phyloP scores from a whole-genome alignment of 768 basidiomycete genomes.

The Lactifluus echinatus region DNA sequence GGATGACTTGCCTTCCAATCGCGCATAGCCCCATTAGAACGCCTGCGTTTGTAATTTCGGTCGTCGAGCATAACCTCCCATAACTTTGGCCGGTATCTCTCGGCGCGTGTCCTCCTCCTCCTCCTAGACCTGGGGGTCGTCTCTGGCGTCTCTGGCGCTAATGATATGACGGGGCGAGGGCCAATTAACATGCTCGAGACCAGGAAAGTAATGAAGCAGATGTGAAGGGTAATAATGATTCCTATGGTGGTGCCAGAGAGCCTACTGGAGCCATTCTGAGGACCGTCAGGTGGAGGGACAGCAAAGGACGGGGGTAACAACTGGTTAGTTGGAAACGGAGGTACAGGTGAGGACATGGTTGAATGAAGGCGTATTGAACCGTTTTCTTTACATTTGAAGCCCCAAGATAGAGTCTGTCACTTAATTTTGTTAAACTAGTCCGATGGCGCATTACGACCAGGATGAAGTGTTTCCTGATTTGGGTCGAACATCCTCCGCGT shows the following conservation, averaged over 20 bases:
- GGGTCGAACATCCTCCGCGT: no score
- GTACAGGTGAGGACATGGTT: background rate
- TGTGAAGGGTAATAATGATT: background rate
- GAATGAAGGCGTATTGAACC: background rate
- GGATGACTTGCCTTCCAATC: conserved; percentile 9
- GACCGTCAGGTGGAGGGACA: no score
- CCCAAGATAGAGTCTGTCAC: background rate
- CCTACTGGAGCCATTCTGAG: background rate
- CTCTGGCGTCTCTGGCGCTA: background rate
- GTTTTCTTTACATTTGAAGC: no score
- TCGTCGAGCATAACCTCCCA: conserved; percentile 8
- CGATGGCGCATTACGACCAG: no score
- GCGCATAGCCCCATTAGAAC: background rate
- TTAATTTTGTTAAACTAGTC: background rate
- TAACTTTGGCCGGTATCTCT: conserved; percentile 1
- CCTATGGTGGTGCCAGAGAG: background rate
- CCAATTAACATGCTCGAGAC: background rate
- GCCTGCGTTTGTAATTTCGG: background rate
- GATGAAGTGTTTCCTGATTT: no score
- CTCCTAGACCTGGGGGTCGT: no score
- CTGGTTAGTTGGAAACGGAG: background rate
- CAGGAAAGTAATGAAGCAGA: background rate
- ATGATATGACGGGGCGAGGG: background rate
- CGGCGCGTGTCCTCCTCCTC: no score
- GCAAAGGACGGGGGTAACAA: no score